A percentile compares a stretch with the other conserved stretches of the same genome.
These are phyloP conservation scores for Raddia guianensis DNA, from an alignment of 176 grass and related monocot species.

Conservation along the genomic window DNA sequence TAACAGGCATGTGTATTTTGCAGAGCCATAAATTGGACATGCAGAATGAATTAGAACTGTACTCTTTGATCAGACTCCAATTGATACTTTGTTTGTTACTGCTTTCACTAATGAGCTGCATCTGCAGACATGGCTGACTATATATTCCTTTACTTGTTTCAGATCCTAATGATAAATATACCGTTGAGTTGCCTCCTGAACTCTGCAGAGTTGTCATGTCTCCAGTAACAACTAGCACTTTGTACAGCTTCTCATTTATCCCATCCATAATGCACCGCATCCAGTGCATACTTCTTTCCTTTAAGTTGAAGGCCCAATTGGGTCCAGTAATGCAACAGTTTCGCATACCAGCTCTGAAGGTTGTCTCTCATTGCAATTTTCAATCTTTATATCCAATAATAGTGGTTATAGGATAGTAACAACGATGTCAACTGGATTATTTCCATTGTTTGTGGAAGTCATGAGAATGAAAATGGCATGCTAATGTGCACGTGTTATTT, in stretches of 20 bases:
- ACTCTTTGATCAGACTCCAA: background rate
- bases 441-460: background rate
- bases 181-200: conserved; percentile 76
- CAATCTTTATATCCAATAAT: conserved; percentile 18
- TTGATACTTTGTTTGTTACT: too few relatives aligned
- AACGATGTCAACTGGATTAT: background rate
- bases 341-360: conserved; percentile 57
- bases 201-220: conserved; percentile 69
- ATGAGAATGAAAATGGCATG: conserved; percentile 18
- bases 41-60: conserved; percentile 21
- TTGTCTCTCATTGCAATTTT: conserved; percentile 24
- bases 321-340: conserved; percentile 50
- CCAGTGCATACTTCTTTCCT: conserved; percentile 73
- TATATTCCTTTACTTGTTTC: conserved; percentile 38
- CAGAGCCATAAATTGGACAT: background rate
- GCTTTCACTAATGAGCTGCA: background rate
- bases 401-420: conserved; percentile 10
- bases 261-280: conserved; percentile 79
- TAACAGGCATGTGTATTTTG: conserved; percentile 31
- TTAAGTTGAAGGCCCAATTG: conserved; percentile 58
- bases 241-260: conserved; percentile 54
- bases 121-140: background rate
- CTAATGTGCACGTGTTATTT: background rate
- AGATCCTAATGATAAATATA: background rate
- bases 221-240: conserved; percentile 45